Percentiles rank a stretch among this genome's conserved stretches.
Evolutionary conservation across 2,329 filamentous ascomycete genomes (phyloP).

Genomic region (Calonectria hongkongensis): DNA sequence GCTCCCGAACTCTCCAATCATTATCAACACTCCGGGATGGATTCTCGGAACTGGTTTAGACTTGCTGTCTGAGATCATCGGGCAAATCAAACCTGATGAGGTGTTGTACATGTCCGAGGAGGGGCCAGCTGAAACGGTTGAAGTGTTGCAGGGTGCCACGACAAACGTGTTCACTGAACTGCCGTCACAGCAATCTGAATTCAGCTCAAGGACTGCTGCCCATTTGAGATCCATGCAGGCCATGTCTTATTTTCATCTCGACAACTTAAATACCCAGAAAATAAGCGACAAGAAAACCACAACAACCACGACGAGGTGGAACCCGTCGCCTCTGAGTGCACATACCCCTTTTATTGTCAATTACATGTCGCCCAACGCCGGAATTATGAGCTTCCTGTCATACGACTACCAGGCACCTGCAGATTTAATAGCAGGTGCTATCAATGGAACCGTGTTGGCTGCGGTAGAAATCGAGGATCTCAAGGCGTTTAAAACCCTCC

Average conservation of each 20-base stretch:
- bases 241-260: slow-evolving; percentile 85
- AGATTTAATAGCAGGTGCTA: slow-evolving; percentile 76
- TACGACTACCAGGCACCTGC: slow-evolving; percentile 79
- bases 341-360: slow-evolving; percentile 77
- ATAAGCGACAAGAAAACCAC: slow-evolving; percentile 31
- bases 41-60: slow-evolving; percentile 82
- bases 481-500: slow-evolving; percentile 66
- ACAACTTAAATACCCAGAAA: slow-evolving; percentile 46
- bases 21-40: slow-evolving; percentile 87
- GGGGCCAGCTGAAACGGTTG: slow-evolving; percentile 75
- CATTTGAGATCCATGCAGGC: slow-evolving; percentile 84
- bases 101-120: slow-evolving; percentile 82
- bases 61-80: slow-evolving; percentile 75
- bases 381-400: slow-evolving; percentile 79
- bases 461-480: slow-evolving; percentile 76
- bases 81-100: slow-evolving; percentile 72
- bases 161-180: slow-evolving; percentile 69
- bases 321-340: slow-evolving; percentile 72
- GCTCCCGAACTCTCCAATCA: slow-evolving; percentile 70
- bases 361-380: slow-evolving; percentile 70
- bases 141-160: slow-evolving; percentile 68
- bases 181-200: slow-evolving; percentile 75
- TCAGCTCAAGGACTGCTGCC: slow-evolving; percentile 75
- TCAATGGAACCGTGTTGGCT: slow-evolving; percentile 83
- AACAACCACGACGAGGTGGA: slow-evolving; percentile 64